phyloP scores from a whole-genome alignment of 371 early-diverging fungal genomes.

The Mucor irregularis region DNA sequence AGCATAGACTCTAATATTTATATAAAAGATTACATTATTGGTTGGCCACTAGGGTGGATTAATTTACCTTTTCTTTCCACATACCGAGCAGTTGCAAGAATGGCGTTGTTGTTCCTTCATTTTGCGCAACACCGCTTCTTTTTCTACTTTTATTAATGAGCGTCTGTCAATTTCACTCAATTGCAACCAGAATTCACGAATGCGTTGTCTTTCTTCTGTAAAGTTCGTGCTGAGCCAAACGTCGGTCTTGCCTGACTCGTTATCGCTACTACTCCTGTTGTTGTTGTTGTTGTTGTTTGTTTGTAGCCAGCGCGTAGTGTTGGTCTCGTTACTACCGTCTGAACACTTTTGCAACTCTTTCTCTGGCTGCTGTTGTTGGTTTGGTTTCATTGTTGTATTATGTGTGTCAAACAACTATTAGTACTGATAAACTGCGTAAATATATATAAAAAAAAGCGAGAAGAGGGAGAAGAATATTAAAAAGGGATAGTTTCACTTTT shows the following conservation, averaged over 20 bases:
- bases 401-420: too few relatives aligned
- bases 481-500: too few relatives aligned
- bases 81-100: slow-evolving; percentile 87
- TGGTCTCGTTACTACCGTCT: too few relatives aligned
- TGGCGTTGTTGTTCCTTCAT: slow-evolving; percentile 94
- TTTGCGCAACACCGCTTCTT: slow-evolving; percentile 87
- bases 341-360: too few relatives aligned
- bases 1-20: too few relatives aligned
- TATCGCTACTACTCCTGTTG: not conserved
- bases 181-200: slow-evolving; percentile 91
- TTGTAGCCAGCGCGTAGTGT: too few relatives aligned
- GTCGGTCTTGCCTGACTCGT: slow-evolving; percentile 17
- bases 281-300: slow-evolving; percentile 1
- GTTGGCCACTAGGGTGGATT: slow-evolving; percentile 55
- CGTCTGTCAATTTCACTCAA: slow-evolving; percentile 84
- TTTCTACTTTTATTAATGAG: slow-evolving; percentile 84
- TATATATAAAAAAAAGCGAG: too few relatives aligned
- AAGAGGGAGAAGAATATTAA: too few relatives aligned
- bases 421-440: too few relatives aligned
- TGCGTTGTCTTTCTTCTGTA: slow-evolving; percentile 79
- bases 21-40: not conserved
- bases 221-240: slow-evolving; percentile 77
- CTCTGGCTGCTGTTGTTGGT: too few relatives aligned
- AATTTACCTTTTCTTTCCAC: slow-evolving; percentile 86
- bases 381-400: too few relatives aligned